A percentile compares a stretch with the other conserved stretches of the same genome.
phyloP scores from a whole-genome alignment of 345 rosid genomes.

The Viola odorata region DNA sequence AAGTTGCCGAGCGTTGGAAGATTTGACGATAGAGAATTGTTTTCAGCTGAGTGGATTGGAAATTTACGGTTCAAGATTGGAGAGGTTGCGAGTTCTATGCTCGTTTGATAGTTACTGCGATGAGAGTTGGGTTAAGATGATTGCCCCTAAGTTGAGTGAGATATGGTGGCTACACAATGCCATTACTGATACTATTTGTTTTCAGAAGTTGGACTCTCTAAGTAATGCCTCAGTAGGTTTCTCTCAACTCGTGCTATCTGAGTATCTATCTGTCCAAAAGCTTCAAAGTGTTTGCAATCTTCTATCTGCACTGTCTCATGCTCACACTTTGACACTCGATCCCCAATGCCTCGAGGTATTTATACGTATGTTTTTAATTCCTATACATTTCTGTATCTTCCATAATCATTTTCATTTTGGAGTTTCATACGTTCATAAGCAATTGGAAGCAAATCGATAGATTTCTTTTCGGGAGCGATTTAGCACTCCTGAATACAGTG shows the following conservation, averaged over 20 bases:
- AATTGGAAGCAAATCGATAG: too few relatives aligned
- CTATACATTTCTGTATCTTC: too few relatives aligned
- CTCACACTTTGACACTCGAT: constrained; percentile 42
- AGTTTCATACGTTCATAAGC: too few relatives aligned
- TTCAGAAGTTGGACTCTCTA: constrained; percentile 40
- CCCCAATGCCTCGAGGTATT: constrained; percentile 64
- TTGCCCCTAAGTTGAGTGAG: constrained; percentile 36
- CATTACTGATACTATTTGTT: constrained; percentile 25
- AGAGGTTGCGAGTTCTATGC: constrained; percentile 42
- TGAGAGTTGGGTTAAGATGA: constrained; percentile 46
- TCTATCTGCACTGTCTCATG: constrained; percentile 44
- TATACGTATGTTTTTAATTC: too few relatives aligned
- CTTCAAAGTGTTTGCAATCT: constrained; percentile 39
- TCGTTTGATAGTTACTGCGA: constrained; percentile 48
- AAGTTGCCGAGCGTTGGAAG: constrained; percentile 48
- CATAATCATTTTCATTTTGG: too few relatives aligned
- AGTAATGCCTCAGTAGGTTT: constrained; percentile 48
- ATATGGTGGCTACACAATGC: constrained; percentile 55
- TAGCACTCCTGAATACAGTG: too few relatives aligned
- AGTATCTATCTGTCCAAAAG: constrained; percentile 30
- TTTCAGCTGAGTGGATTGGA: constrained; percentile 49
- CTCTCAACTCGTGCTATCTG: constrained; percentile 15
- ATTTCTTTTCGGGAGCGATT: too few relatives aligned
- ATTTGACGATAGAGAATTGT: constrained; percentile 49
- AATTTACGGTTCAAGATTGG: constrained; percentile 36